Percentiles rank a stretch among this genome's conserved stretches.
These are phyloP conservation scores for Escovopsis sp. DNA, from an alignment of 2,329 filamentous ascomycete species.

Conservation along the genomic window DNA sequence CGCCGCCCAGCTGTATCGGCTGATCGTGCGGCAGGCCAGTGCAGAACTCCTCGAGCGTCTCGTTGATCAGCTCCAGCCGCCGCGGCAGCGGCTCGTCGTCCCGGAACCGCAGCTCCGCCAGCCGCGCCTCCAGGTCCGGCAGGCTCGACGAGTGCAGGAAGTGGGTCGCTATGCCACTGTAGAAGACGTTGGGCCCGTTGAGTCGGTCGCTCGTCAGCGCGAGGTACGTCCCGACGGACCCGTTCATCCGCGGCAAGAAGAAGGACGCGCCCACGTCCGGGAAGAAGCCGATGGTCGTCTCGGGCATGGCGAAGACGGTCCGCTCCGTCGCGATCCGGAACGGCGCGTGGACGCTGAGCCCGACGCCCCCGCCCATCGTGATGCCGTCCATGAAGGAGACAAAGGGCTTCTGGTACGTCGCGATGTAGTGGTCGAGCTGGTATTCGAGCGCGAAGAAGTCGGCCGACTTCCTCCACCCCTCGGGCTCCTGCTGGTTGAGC, in stretches of 20 bases:
- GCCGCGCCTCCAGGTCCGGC: constrained; percentile 63
- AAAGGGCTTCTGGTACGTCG: constrained; percentile 85
- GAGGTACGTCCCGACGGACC: constrained; percentile 77
- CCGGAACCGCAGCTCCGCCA: constrained; percentile 78
- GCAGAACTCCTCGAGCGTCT: constrained; percentile 81
- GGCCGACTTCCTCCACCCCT: constrained; percentile 59
- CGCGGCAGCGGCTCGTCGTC: constrained; percentile 53
- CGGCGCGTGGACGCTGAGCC: constrained; percentile 84
- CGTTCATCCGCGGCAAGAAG: constrained; percentile 83
- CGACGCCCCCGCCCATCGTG: constrained; percentile 96
- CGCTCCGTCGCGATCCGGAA: constrained; percentile 94
- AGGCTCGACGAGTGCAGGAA: constrained; percentile 87
- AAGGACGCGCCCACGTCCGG: constrained; percentile 95
- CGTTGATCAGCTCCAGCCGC: constrained; percentile 61
- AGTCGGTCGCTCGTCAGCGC: constrained; percentile 79
- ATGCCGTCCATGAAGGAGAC: constrained; percentile 94
- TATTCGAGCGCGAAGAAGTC: constrained; percentile 95
- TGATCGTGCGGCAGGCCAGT: constrained; percentile 70
- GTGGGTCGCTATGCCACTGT: constrained; percentile 85
- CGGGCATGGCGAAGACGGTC: constrained; percentile 95
- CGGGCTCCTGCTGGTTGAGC: constrained; percentile 50
- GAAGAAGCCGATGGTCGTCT: constrained; percentile 97
- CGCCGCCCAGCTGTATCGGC: constrained; percentile 51
- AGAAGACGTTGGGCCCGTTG: constrained; percentile 73
- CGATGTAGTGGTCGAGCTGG: constrained; percentile 86